These are phyloP conservation scores for Xylaria sp. DNA, from an alignment of 495 filamentous ascomycete species.

Conservation along the genomic window DNA sequence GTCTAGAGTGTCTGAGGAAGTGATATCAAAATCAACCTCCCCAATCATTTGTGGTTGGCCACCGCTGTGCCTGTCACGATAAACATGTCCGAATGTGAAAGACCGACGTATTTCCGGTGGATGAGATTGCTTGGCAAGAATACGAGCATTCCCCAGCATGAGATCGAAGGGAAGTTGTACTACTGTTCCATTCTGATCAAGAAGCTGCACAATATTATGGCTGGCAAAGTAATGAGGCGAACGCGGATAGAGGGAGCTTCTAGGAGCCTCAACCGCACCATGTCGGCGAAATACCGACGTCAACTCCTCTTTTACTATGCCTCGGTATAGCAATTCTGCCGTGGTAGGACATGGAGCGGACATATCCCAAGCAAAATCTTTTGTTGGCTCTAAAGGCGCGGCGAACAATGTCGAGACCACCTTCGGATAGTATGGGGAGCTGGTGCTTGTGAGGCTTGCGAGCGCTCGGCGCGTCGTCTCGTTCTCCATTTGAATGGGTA, in stretches of 20 bases:
- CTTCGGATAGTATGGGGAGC: constrained; percentile 87
- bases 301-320: constrained; percentile 77
- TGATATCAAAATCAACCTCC: constrained; percentile 95
- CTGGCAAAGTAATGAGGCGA: constrained; percentile 74
- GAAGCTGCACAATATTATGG: constrained; percentile 72
- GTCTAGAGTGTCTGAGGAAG: constrained; percentile 78
- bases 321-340: constrained; percentile 71
- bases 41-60: constrained; percentile 83
- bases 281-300: constrained; percentile 86
- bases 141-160: constrained; percentile 85
- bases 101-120: constrained; percentile 73
- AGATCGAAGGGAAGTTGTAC: constrained; percentile 92
- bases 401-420: constrained; percentile 86
- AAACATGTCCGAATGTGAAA: constrained; percentile 89
- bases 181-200: constrained; percentile 82
- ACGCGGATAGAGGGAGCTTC: constrained; percentile 78
- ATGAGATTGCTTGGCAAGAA: constrained; percentile 70
- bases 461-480: constrained; percentile 85
- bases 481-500: constrained; percentile 90
- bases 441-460: constrained; percentile 78
- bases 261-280: constrained; percentile 82
- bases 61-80: constrained; percentile 73
- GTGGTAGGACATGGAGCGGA: constrained; percentile 58
- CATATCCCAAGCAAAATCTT: constrained; percentile 89
- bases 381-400: constrained; percentile 70